These are phyloP conservation scores for Blastocystis sp. DNA, from an alignment of 352 stramenopile species.

Conservation along the genomic window DNA sequence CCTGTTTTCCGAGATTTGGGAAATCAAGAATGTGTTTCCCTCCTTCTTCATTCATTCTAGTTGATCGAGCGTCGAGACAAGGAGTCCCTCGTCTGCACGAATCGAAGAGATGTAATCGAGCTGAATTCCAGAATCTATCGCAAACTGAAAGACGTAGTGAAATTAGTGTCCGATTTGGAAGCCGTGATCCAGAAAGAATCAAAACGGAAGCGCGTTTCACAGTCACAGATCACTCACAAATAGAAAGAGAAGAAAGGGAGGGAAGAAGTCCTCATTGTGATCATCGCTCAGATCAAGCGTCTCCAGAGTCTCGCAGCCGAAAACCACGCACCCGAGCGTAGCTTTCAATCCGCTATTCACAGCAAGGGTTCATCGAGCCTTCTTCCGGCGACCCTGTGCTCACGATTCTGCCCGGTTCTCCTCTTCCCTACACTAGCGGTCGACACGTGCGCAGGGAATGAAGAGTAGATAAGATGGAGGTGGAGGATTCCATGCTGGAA, in stretches of 20 bases:
- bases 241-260: not conserved
- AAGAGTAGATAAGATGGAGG: not conserved
- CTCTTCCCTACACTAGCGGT: not conserved
- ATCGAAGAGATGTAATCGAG: conserved; percentile 11
- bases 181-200: not conserved
- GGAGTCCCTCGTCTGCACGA: conserved; percentile 27
- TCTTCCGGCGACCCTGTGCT: not conserved
- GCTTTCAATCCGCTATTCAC: no score
- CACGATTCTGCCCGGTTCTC: conserved; percentile 9
- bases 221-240: not conserved
- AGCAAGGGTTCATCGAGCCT: conserved; percentile 8
- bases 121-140: conserved; percentile 1
- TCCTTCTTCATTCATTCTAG: not conserved
- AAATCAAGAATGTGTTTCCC: not conserved
- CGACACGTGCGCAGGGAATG: not conserved
- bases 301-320: not conserved
- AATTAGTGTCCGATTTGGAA: not conserved
- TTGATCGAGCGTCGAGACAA: conserved; percentile 15
- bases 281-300: conserved; percentile 26
- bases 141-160: not conserved
- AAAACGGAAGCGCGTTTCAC: not conserved
- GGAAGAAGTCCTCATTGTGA: not conserved
- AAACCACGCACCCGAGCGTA: conserved; percentile 52
- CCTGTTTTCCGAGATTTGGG: conserved; percentile 3
- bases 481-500: not conserved